Evolutionary conservation across 495 filamentous ascomycete species (phyloP).

Genomic region (Bacidia gigantensis): DNA sequence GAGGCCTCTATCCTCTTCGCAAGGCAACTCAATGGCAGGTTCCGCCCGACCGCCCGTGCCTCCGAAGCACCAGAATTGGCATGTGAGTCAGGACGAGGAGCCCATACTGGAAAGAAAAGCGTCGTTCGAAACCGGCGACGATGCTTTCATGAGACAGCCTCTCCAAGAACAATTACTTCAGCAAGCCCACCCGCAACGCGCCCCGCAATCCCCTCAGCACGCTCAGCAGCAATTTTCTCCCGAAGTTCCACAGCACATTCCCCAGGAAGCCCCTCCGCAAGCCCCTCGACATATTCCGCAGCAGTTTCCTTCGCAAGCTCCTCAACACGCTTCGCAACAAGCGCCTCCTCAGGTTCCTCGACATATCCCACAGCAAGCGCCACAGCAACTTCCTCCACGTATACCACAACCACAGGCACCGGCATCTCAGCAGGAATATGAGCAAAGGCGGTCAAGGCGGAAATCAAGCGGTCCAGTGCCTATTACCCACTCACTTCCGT

Average conservation of each 20-base stretch:
- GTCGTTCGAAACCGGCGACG: slow-evolving; percentile 13
- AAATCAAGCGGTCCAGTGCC: slow-evolving; percentile 14
- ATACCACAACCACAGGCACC: background rate
- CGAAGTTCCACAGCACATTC: background rate
- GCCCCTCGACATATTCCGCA: background rate
- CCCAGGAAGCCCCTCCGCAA: background rate
- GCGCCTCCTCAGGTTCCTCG: background rate
- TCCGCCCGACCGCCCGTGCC: slow-evolving; percentile 2
- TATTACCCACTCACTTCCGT: slow-evolving; percentile 21
- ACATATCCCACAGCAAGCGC: background rate
- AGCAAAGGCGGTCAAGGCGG: background rate
- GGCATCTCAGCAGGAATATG: slow-evolving; percentile 2
- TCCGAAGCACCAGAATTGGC: background rate
- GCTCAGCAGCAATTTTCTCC: background rate
- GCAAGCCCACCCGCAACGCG: background rate
- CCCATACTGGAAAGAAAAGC: slow-evolving; percentile 8
- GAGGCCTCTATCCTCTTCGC: slow-evolving; percentile 9
- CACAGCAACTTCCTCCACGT: background rate
- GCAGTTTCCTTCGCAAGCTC: too few species aligned
- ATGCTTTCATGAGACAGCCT: slow-evolving; percentile 13
- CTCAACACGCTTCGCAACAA: background rate
- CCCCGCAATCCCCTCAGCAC: too few species aligned
- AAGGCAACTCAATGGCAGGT: slow-evolving; percentile 2
- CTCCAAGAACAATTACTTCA: background rate
- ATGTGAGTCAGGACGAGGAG: background rate